These are phyloP conservation scores for Dictyostelium intermedium DNA, from an alignment of 78 protist genomes.

Conservation along the genomic window DNA sequence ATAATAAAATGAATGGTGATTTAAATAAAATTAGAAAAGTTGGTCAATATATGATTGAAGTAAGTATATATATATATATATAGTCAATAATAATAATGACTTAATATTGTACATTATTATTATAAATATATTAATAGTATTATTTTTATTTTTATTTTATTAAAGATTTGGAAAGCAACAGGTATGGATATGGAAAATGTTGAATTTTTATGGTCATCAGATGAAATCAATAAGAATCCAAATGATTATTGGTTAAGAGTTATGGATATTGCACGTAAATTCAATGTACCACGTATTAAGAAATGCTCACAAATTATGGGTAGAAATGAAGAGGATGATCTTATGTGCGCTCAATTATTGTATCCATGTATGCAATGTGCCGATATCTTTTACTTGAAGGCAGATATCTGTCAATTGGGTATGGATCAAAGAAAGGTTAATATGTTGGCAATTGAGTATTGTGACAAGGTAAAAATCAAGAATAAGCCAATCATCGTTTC, in stretches of 20 bases:
- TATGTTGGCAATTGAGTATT: slow-evolving; percentile 99
- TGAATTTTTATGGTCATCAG: slow-evolving; percentile 95
- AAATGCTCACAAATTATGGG: slow-evolving; percentile 98
- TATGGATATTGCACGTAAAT: slow-evolving; percentile 93
- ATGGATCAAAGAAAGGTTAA: slow-evolving; percentile 99
- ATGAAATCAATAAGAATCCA: slow-evolving; percentile 93
- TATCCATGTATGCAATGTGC: slow-evolving; percentile 98
- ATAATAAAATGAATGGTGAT: slow-evolving; percentile 99
- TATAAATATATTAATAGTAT: neutral
- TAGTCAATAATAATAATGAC: neutral
- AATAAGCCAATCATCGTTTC: slow-evolving; percentile 97
- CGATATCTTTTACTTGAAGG: slow-evolving; percentile 97
- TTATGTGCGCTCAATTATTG: slow-evolving; percentile 95
- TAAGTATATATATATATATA: neutral
- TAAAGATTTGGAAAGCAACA: slow-evolving; percentile 95
- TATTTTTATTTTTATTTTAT: neutral
- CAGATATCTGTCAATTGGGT: slow-evolving; percentile 99
- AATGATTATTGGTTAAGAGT: slow-evolving; percentile 96
- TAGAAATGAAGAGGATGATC: slow-evolving; percentile 87
- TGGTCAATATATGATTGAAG: slow-evolving; percentile 97
- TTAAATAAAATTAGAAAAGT: slow-evolving; percentile 92
- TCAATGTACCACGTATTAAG: slow-evolving; percentile 91
- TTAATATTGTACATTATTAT: neutral
- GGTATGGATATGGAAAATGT: slow-evolving; percentile 98
- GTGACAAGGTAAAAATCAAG: slow-evolving; percentile 86